Evolutionary conservation across 2,329 filamentous ascomycete genomes (phyloP).

Genomic region (Thelonectria rubi): DNA sequence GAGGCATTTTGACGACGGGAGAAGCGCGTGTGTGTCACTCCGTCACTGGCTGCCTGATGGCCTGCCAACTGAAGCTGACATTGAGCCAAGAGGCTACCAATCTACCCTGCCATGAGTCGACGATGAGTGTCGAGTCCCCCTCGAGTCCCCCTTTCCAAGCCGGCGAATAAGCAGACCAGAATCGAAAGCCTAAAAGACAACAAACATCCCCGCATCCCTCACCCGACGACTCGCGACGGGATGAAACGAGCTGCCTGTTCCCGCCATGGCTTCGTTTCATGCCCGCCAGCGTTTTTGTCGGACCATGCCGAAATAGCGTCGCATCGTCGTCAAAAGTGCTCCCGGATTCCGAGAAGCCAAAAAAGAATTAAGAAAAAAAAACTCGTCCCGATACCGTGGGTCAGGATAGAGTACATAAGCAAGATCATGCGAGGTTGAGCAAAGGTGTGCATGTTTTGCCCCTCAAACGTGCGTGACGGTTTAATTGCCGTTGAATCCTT

Average conservation of each 20-base stretch:
- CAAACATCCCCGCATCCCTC: too few relatives aligned
- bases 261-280: conserved; percentile 1
- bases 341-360: background rate
- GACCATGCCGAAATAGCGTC: conserved; percentile 13
- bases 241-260: conserved; percentile 10
- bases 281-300: conserved; percentile 1
- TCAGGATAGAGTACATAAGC: background rate
- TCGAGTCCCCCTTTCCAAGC: background rate
- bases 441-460: background rate
- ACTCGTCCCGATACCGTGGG: background rate
- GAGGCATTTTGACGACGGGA: too few relatives aligned
- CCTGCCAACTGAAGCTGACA: too few relatives aligned
- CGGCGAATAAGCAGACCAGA: background rate
- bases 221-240: conserved; percentile 3
- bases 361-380: background rate
- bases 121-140: background rate
- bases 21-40: too few relatives aligned
- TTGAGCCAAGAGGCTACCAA: too few relatives aligned
- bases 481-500: background rate
- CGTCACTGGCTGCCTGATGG: too few relatives aligned
- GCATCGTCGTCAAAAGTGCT: background rate
- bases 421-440: background rate
- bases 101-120: too few relatives aligned
- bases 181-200: background rate
- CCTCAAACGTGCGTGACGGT: background rate